phyloP scores from a whole-genome alignment of 768 basidiomycete species.

The Dacryopinax primogenitus region DNA sequence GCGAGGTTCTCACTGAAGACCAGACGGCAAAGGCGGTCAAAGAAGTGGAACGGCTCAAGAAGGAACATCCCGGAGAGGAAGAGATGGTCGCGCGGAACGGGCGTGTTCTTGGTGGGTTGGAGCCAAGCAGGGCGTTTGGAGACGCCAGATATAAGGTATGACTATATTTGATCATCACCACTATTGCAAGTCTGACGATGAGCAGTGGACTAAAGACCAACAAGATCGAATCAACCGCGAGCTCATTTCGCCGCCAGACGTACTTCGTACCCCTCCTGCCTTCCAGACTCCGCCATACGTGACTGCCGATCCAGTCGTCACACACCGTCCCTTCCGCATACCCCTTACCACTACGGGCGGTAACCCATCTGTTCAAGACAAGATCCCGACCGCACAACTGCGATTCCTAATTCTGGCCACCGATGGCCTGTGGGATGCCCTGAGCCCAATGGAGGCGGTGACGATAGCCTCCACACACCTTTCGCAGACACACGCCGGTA shows the following conservation, averaged over 20 bases:
- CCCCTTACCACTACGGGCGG: slow-evolving; percentile 17
- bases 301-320: slow-evolving; percentile 68
- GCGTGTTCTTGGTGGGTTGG: slow-evolving; percentile 74
- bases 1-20: slow-evolving; percentile 90
- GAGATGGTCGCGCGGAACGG: slow-evolving; percentile 59
- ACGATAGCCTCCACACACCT: slow-evolving; percentile 74
- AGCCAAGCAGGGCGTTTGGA: slow-evolving; percentile 77
- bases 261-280: slow-evolving; percentile 34
- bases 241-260: neutral
- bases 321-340: slow-evolving; percentile 48
- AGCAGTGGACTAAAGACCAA: slow-evolving; percentile 1
- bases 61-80: neutral
- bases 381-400: slow-evolving; percentile 23
- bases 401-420: slow-evolving; percentile 85
- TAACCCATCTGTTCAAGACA: slow-evolving; percentile 18
- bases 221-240: neutral
- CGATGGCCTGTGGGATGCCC: slow-evolving; percentile 59
- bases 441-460: slow-evolving; percentile 71
- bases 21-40: slow-evolving; percentile 86
- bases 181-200: neutral
- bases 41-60: slow-evolving; percentile 60
- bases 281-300: slow-evolving; percentile 92
- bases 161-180: slow-evolving; percentile 11
- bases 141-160: slow-evolving; percentile 68
- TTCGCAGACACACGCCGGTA: slow-evolving; percentile 43